Evolutionary conservation across 2,329 filamentous ascomycete genomes (phyloP).

Genomic region (Alternaria ventricosa): DNA sequence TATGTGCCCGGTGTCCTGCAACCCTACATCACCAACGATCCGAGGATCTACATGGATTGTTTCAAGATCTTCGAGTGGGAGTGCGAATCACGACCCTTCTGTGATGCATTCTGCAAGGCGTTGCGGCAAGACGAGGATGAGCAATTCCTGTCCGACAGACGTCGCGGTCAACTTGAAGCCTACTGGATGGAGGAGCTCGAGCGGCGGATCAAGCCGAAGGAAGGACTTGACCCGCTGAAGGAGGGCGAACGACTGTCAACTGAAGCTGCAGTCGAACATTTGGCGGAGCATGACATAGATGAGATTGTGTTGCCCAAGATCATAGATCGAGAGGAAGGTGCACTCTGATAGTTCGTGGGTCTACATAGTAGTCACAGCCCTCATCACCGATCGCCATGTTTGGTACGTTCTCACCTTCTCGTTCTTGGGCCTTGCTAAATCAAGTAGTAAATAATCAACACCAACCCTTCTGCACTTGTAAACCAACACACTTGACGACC

Average conservation of each 20-base stretch:
- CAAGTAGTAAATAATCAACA: background rate
- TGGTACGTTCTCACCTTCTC: background rate
- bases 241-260: background rate
- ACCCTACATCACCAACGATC: constrained; percentile 28
- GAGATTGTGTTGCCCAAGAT: background rate
- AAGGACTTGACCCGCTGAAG: background rate
- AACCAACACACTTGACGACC: background rate
- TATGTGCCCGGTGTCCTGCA: constrained; percentile 17
- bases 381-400: background rate
- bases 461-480: no score
- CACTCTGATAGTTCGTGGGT: background rate
- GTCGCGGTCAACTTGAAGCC: constrained; percentile 20
- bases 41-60: constrained; percentile 28
- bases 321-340: background rate
- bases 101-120: constrained; percentile 21
- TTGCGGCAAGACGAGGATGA: constrained; percentile 18
- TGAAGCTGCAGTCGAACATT: background rate
- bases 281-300: background rate
- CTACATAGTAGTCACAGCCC: background rate
- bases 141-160: constrained; percentile 17
- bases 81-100: constrained; percentile 24
- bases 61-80: constrained; percentile 19
- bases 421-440: background rate
- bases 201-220: background rate
- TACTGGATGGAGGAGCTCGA: constrained; percentile 12